Base-by-base conservation (phyloP, 2,329 filamentous ascomycete genomes). In the Cryphonectria radicalis region DNA sequence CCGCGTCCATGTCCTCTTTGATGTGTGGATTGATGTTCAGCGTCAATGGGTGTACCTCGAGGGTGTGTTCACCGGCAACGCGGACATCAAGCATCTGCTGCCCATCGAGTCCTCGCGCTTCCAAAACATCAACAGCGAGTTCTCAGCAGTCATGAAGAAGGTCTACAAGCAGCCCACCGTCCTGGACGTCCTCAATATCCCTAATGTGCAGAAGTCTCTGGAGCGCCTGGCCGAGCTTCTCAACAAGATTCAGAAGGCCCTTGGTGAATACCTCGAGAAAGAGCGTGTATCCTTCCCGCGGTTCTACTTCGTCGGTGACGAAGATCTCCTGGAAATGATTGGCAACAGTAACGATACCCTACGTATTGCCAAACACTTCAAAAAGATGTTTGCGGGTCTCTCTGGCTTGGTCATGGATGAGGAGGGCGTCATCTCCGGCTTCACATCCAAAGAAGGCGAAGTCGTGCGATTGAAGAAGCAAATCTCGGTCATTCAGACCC, bases 1-100 rank as follows among this genome's bases (percentile, higher is more conserved):
- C 80, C 91, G 96, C 63, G 94, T 99, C 2, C 96, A 99, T 79
- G 94, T 99, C 22, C 88, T 99, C 13, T 99, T 99, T 78, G 96
- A 99, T 80, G 95, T 99, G 22, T 99, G 97, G 97, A 99, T 99
- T 77, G 97, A 99, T 82, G 97, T 99, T n/a, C 96, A 99, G 81
- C 92, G 97, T 73, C 96, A 99, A 83, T 99, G 96, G 96, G 96
- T 99, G 10, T 99, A 99, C 80, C 89, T 99, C 6, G 97, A 99
- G 82, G 96, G 96, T 75, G 96, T 99, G 46, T 99, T 99, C 80
- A 98, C 95, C 1, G 96, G 96, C 72, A 99, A 99, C 79, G 95
- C 94, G 55, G 96, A 99, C 78, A 99, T 99, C 85, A 99, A 98
- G 83, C 95, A 98, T 80, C 86, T 99, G 67, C 88, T 99, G 32